These are phyloP conservation scores for Xylariaceae sp. DNA, from an alignment of 2,329 filamentous ascomycete species.

Conservation along the genomic window DNA sequence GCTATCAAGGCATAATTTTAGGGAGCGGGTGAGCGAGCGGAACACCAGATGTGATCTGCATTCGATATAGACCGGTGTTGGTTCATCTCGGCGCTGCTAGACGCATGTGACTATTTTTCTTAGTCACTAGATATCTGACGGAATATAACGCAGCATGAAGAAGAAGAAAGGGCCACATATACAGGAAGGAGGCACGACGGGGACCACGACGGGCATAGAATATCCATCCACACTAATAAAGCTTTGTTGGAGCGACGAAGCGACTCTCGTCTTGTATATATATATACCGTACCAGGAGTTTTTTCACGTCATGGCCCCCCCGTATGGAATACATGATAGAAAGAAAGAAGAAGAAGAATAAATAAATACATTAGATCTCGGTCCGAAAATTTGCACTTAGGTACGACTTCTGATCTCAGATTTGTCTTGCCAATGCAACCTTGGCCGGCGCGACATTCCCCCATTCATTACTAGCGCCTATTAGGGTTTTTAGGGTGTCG, in stretches of 20 bases:
- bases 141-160: conserved; percentile 22
- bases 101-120: conserved; percentile 19
- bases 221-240: conserved; percentile 29
- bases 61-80: conserved; percentile 32
- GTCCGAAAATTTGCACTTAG: no score
- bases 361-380: conserved; percentile 3
- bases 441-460: no score
- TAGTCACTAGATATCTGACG: conserved; percentile 26
- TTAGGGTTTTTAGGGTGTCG: no score
- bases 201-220: conserved; percentile 18
- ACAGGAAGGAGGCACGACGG: conserved; percentile 15
- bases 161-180: conserved; percentile 22
- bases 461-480: no score
- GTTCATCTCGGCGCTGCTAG: conserved; percentile 25
- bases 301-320: conserved; percentile 21
- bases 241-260: conserved; percentile 15
- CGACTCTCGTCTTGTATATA: conserved; percentile 34
- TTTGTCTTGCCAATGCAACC: background rate
- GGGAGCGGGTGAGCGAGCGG: conserved; percentile 4
- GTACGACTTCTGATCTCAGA: background rate
- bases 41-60: conserved; percentile 23
- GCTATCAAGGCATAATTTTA: conserved; percentile 66
- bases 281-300: conserved; percentile 30
- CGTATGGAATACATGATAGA: conserved; percentile 29
- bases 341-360: conserved; percentile 13